A percentile compares a stretch with the other conserved stretches of the same genome.
Conservation (phyloP, 108 stramenopile genomes). For the Cyclotella baltica region DNA sequence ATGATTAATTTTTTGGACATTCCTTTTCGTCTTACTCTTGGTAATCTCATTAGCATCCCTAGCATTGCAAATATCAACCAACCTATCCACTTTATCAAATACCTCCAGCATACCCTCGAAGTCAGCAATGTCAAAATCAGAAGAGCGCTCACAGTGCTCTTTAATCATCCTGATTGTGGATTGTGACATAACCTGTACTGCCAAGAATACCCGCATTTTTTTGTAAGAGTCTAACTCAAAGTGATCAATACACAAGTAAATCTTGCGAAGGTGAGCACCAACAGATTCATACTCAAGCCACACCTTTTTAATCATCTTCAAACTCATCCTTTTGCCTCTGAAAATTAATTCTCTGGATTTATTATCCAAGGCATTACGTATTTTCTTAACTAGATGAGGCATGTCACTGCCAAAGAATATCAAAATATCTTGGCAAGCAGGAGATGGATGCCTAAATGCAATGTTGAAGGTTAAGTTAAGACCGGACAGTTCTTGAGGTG, state of each 20-base stretch:
- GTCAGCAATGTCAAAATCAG: too few relatives aligned
- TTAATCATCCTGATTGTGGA: neutral
- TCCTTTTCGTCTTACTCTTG: too few relatives aligned
- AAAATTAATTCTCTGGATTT: neutral
- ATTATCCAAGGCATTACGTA: neutral
- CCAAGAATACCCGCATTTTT: neutral
- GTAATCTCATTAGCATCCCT: too few relatives aligned
- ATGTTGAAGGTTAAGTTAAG: too few relatives aligned
- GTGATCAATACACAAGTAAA: neutral
- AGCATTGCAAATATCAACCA: too few relatives aligned
- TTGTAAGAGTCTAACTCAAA: neutral
- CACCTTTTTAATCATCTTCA: neutral
- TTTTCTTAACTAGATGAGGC: neutral
- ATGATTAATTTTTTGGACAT: constrained; percentile 10
- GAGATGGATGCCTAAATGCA: neutral
- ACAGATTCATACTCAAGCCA: neutral
- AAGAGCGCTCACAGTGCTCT: too few relatives aligned
- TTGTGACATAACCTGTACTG: neutral
- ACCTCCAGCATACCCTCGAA: too few relatives aligned
- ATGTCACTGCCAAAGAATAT: neutral
- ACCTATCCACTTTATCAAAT: too few relatives aligned
- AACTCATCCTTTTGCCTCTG: neutral
- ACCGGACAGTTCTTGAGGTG: neutral
- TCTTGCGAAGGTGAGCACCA: neutral
- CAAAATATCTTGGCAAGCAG: neutral